Evolutionary conservation across 192 early-diverging fungal species (phyloP).

Genomic region (Phycomyces nitens): DNA sequence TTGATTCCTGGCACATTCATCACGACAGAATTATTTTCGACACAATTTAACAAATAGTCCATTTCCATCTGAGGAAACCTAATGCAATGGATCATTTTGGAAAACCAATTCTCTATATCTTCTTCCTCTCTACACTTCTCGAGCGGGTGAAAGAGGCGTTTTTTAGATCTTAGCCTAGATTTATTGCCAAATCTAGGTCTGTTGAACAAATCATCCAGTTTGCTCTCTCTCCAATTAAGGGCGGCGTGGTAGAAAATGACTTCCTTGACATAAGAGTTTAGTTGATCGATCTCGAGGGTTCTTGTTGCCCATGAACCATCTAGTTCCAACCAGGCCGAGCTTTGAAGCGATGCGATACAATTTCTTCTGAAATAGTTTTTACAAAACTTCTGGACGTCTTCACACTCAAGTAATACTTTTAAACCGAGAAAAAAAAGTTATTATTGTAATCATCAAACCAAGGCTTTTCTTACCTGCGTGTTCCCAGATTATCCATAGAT

Average conservation of each 20-base stretch:
- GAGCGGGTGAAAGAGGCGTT: neutral
- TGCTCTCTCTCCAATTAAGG: neutral
- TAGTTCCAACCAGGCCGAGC: slow-evolving; percentile 23
- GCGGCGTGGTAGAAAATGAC: slow-evolving; percentile 19
- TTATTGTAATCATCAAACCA: neutral
- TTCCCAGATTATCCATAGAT: slow-evolving; percentile 37
- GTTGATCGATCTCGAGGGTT: slow-evolving; percentile 31
- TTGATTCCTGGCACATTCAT: slow-evolving; percentile 33
- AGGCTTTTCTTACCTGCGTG: slow-evolving; percentile 24
- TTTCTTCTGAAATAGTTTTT: slow-evolving; percentile 21
- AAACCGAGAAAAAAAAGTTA: neutral
- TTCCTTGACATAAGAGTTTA: slow-evolving; percentile 25
- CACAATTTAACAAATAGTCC: slow-evolving; percentile 24
- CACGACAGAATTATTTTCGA: slow-evolving; percentile 22
- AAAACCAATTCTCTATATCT: neutral
- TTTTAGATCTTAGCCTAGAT: neutral
- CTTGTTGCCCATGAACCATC: slow-evolving; percentile 23
- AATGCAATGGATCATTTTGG: slow-evolving; percentile 30
- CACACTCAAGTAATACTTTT: slow-evolving; percentile 20
- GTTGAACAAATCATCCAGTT: neutral
- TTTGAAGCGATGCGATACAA: slow-evolving; percentile 15
- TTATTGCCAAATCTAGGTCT: neutral
- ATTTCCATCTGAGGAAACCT: slow-evolving; percentile 34
- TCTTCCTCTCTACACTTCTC: neutral
- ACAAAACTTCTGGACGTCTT: slow-evolving; percentile 28